phyloP scores from a whole-genome alignment of 352 stramenopile species.

The Halophytophthora polymorphica region DNA sequence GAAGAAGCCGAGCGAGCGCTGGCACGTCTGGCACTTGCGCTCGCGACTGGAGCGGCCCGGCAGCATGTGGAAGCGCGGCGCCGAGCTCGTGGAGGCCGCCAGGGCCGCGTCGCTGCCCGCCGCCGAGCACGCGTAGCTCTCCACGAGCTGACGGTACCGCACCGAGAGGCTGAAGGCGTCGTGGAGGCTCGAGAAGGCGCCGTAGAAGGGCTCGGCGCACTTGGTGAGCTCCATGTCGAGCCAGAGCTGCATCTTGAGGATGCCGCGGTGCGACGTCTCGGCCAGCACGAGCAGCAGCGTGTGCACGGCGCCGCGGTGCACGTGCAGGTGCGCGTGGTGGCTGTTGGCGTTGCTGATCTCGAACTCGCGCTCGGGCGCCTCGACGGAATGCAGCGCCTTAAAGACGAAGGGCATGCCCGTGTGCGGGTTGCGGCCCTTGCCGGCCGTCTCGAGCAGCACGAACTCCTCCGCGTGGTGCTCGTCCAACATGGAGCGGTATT shows the following conservation, averaged over 20 bases:
- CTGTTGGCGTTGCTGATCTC: slow-evolving; percentile 41
- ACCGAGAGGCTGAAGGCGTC: slow-evolving; percentile 68
- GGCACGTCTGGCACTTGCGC: slow-evolving; percentile 64
- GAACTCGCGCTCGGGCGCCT: slow-evolving; percentile 44
- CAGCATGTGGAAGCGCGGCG: slow-evolving; percentile 24
- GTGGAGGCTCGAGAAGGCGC: slow-evolving; percentile 57
- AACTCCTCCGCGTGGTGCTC: slow-evolving; percentile 61
- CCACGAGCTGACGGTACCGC: slow-evolving; percentile 57
- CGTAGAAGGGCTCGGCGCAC: slow-evolving; percentile 46
- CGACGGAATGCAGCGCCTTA: slow-evolving; percentile 58
- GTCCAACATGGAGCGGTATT: slow-evolving; percentile 60
- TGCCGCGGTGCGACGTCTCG: slow-evolving; percentile 49
- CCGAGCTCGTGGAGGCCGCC: slow-evolving; percentile 19
- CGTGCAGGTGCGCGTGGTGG: slow-evolving; percentile 40
- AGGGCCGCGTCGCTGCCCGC: slow-evolving; percentile 29
- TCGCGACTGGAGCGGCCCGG: slow-evolving; percentile 36
- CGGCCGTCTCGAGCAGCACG: slow-evolving; percentile 54
- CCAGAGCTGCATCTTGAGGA: slow-evolving; percentile 72
- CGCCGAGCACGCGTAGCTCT: slow-evolving; percentile 36
- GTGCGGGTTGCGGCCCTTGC: slow-evolving; percentile 42
- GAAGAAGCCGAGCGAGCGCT: slow-evolving; percentile 57
- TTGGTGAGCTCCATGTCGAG: slow-evolving; percentile 63
- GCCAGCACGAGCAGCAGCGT: slow-evolving; percentile 57
- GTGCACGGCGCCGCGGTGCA: slow-evolving; percentile 54
- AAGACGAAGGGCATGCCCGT: slow-evolving; percentile 47